Conservation (phyloP, 371 early-diverging fungal species). For the Apophysomyces elegans region DNA sequence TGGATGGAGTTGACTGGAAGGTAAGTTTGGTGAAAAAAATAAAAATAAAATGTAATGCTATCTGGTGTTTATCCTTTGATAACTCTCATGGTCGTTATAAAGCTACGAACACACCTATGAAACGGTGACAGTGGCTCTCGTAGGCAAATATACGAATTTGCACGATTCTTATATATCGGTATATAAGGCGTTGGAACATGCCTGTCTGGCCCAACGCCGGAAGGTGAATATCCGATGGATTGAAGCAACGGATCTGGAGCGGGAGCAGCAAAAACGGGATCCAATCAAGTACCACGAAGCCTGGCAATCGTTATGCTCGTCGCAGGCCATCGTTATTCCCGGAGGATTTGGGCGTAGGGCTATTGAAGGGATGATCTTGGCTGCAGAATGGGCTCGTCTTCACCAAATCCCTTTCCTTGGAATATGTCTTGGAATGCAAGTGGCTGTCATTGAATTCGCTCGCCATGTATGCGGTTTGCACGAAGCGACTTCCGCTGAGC, state of each 20-base stretch:
- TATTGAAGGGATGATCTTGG: slow-evolving; percentile 96
- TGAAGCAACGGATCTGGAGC: slow-evolving; percentile 92
- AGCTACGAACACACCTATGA: slow-evolving; percentile 86
- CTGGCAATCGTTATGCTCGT: slow-evolving; percentile 88
- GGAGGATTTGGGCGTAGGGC: slow-evolving; percentile 99
- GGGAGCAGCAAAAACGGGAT: slow-evolving; percentile 65
- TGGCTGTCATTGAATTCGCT: slow-evolving; percentile 98
- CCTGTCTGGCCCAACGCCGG: slow-evolving; percentile 80
- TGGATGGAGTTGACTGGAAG: slow-evolving; percentile 85
- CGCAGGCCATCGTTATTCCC: slow-evolving; percentile 97
- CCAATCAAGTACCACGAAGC: slow-evolving; percentile 94
- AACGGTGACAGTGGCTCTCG: slow-evolving; percentile 91
- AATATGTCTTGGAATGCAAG: slow-evolving; percentile 99
- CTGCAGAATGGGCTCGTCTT: slow-evolving; percentile 97
- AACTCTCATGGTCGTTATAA: not conserved
- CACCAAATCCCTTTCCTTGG: slow-evolving; percentile 98
- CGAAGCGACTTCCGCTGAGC: slow-evolving; percentile 88
- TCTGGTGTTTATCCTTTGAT: not conserved
- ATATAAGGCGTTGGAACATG: slow-evolving; percentile 95
- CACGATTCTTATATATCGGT: slow-evolving; percentile 98
- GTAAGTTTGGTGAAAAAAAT: slow-evolving; percentile 23
- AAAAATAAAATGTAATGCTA: not conserved
- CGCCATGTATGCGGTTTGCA: slow-evolving; percentile 91
- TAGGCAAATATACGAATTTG: slow-evolving; percentile 96
- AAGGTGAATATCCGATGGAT: slow-evolving; percentile 92